A percentile compares a stretch with the other conserved stretches of the same genome.
Conservation (phyloP, 192 early-diverging fungal species). For the Podila epicladia region DNA sequence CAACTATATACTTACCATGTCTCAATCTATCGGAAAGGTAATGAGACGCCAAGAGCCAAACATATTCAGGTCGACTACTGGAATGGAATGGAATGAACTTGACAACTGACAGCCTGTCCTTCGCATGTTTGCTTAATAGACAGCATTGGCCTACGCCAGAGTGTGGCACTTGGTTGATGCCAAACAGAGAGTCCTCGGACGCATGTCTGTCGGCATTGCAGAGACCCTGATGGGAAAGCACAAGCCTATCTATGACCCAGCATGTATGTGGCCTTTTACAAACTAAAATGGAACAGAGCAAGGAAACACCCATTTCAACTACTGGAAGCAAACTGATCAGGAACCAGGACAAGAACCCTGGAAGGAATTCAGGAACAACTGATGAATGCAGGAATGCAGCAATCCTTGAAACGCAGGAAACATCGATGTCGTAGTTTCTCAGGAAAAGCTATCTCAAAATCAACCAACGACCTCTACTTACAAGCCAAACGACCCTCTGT, state of each 20-base stretch:
- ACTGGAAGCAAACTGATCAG: not conserved
- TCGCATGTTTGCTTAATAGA: conserved; percentile 53
- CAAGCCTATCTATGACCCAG: conserved; percentile 92
- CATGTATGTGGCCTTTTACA: conserved; percentile 58
- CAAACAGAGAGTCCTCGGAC: conserved; percentile 86
- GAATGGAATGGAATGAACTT: not conserved
- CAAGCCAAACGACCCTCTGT: not conserved
- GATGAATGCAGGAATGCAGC: too few species aligned
- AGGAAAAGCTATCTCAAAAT: too few species aligned
- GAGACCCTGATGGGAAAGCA: conserved; percentile 96
- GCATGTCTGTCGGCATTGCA: conserved; percentile 83
- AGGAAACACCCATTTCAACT: too few species aligned
- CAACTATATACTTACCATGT: conserved; percentile 48
- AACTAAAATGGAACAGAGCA: too few species aligned
- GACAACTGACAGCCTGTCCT: not conserved
- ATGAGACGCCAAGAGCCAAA: not conserved
- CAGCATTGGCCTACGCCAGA: conserved; percentile 84
- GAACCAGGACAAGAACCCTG: not conserved
- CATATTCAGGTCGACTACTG: too few species aligned
- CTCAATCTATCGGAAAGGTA: conserved; percentile 68
- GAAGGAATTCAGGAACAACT: too few species aligned
- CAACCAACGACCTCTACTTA: not conserved
- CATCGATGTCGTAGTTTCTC: too few species aligned
- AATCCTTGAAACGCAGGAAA: too few species aligned
- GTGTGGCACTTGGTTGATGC: conserved; percentile 96